Percentiles rank a stretch among this genome's conserved stretches.
Evolutionary conservation across 192 early-diverging fungal genomes (phyloP).

Genomic region (Endogone sp.): DNA sequence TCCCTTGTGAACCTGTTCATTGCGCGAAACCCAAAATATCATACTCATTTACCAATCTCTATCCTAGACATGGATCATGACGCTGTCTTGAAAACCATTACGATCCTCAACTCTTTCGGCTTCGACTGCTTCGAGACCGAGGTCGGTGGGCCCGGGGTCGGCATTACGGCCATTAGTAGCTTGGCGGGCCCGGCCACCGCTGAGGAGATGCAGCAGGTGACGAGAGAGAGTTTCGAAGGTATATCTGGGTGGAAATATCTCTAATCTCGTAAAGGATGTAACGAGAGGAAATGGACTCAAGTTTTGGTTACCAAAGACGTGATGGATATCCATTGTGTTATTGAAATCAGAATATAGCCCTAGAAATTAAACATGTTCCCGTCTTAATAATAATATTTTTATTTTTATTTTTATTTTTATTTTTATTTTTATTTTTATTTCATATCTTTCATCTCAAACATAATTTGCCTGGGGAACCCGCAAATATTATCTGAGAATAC

Average conservation of each 20-base stretch:
- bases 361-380: no score
- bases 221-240: not conserved
- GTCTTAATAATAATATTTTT: no score
- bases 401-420: no score
- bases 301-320: no score
- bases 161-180: slow-evolving; percentile 8
- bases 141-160: slow-evolving; percentile 67
- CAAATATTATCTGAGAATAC: no score
- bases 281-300: no score
- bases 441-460: no score
- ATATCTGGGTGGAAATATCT: not conserved
- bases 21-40: not conserved
- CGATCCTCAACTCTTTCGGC: slow-evolving; percentile 51
- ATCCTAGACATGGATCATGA: slow-evolving; percentile 21
- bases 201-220: not conserved
- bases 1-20: not conserved
- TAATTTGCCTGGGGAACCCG: no score
- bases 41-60: slow-evolving; percentile 6
- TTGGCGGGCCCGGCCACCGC: slow-evolving; percentile 4
- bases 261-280: no score
- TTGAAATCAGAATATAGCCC: no score
- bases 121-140: slow-evolving; percentile 69
- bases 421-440: no score
- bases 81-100: slow-evolving; percentile 38
- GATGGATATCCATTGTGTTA: no score